Evolutionary conservation across 768 basidiomycete species (phyloP), one percentile per base, ranked within the genome.

Genomic region (Boletus rubroflammeus): DNA sequence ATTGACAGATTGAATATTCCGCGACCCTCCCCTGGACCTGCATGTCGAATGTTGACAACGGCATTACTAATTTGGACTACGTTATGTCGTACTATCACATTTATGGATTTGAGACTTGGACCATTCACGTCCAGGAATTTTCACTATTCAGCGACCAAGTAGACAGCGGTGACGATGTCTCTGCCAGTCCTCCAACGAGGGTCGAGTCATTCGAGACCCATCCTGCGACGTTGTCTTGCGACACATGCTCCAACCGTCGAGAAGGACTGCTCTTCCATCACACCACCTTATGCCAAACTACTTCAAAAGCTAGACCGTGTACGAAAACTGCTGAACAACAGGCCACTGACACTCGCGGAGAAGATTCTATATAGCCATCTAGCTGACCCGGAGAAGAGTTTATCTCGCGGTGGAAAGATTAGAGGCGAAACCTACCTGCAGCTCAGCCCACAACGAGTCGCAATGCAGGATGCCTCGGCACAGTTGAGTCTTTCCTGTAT

Each of bases 341-440:
- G 86, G 50, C 95, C 94, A 35, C 75, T 99, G 51, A 93, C 94
- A 3, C 78, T 99, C n/a, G 88, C 95, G 21, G 97, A 99, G 73
- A 99, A 99, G 79, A 95, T 98, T 40, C 78, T 99, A 29, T 98
- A 97, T 73, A 87, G 91, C 63, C 97, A 99, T 73, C 75, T 98
- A 51, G 73, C 82, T 58, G 81, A 96, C 61, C 91, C 92, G 5
- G 82, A 86, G 53, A 83, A 84, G 63, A 83, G 76, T 50, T 72
- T 95, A 44, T 79, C 80, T 34, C 72, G 80, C 42, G 81, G 82
- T 28, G 82, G 83, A 29, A 84, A 80, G 60, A 78, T 93, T 38
- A 79, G 95, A 62, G 96, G 95, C 19, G 85, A 94, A 68, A 78
- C 84, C 8, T 96, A 98, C 72, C 78, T 99, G 44, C 94, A 94